phyloP scores from a whole-genome alignment of 495 filamentous ascomycete genomes.

The Penicillium desertorum region DNA sequence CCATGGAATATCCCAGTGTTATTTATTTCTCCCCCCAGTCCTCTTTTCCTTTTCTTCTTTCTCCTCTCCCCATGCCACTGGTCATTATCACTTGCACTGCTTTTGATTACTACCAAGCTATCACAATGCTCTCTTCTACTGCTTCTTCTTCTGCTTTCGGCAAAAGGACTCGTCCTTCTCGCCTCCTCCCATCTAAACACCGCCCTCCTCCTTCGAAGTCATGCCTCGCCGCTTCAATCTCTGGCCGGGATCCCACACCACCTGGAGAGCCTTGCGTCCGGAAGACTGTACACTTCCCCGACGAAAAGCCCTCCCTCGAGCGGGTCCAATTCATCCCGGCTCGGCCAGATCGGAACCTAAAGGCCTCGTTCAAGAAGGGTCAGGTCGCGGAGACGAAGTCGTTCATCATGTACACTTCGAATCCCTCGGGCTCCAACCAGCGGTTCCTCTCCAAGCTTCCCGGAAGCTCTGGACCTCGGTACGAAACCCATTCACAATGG shows the following conservation, averaged over 20 bases:
- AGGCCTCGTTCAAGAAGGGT: neutral
- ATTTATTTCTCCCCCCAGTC: neutral
- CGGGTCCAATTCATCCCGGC: neutral
- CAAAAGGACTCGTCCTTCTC: neutral
- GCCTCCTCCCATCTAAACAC: neutral
- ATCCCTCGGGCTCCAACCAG: neutral
- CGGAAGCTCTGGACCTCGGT: neutral
- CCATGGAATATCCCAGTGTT: neutral
- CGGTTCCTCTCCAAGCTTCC: neutral
- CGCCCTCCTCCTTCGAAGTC: neutral
- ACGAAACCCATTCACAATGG: neutral
- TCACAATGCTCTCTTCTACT: neutral
- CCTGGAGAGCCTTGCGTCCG: neutral
- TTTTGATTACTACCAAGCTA: neutral
- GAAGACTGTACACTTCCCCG: slow-evolving; percentile 5
- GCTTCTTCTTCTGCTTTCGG: too few relatives aligned
- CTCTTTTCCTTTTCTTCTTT: slow-evolving; percentile 2
- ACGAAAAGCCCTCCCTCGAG: neutral
- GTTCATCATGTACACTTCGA: neutral
- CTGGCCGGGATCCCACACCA: neutral
- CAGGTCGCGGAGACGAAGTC: neutral
- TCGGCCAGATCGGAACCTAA: neutral
- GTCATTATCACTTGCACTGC: neutral
- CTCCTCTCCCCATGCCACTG: slow-evolving; percentile 6
- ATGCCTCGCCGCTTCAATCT: neutral